Conservation (phyloP, 169 alveolate genomes). For the Plasmodium blacklocki region DNA sequence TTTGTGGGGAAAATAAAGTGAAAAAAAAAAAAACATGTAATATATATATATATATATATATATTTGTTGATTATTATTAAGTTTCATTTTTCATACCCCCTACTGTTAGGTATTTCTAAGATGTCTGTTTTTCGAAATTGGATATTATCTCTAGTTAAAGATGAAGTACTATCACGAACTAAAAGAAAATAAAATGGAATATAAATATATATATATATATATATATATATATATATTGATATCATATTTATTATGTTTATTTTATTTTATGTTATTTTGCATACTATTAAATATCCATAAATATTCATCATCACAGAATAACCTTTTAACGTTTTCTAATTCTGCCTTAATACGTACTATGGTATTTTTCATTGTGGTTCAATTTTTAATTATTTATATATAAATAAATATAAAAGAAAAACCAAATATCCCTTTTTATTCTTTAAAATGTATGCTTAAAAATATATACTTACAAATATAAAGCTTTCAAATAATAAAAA, state of each 20-base stretch:
- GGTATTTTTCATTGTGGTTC: constrained; percentile 46
- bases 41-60: background rate
- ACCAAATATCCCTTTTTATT: too few relatives aligned
- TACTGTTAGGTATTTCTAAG: constrained; percentile 65
- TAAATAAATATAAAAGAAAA: too few relatives aligned
- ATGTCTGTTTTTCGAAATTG: constrained; percentile 34
- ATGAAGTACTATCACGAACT: constrained; percentile 31
- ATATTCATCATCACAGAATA: constrained; percentile 59
- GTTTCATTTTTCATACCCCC: constrained; percentile 32
- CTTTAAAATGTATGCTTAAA: too few relatives aligned
- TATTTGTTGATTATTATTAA: background rate
- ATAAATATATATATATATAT: background rate
- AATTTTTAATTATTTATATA: too few relatives aligned
- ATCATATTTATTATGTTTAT: background rate
- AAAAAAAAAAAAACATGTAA: background rate
- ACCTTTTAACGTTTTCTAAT: constrained; percentile 55
- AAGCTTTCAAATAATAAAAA: too few relatives aligned
- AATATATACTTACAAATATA: too few relatives aligned
- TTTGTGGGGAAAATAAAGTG: background rate
- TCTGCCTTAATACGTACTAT: constrained; percentile 58
- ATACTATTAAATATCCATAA: constrained; percentile 62
- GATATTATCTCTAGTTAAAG: constrained; percentile 63
- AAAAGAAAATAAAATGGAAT: background rate
- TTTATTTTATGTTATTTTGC: background rate
- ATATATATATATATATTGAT: background rate